Percentiles rank a stretch among this genome's conserved stretches.
Conservation (phyloP, 1,284 basidiomycete genomes). For the Tetrapyrgos nigripes region DNA sequence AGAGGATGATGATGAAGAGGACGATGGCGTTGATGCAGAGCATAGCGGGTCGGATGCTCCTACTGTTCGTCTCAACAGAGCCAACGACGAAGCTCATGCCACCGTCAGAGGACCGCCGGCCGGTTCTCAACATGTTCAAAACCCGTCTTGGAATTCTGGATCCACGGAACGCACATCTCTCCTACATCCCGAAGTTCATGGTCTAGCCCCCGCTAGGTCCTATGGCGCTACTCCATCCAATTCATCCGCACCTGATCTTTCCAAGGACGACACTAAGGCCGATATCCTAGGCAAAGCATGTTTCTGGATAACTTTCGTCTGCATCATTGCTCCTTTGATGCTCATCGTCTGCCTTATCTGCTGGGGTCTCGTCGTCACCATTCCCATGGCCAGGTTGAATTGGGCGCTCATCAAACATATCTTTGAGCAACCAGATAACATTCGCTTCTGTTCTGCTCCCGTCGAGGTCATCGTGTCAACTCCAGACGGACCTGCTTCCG, state of each 20-base stretch:
- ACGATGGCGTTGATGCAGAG: conserved; percentile 19
- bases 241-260: conserved; percentile 36
- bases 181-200: conserved; percentile 29
- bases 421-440: conserved; percentile 80
- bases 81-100: conserved; percentile 16
- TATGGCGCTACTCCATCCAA: conserved; percentile 64
- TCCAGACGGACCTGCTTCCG: conserved; percentile 27
- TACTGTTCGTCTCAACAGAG: conserved; percentile 34
- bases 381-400: conserved; percentile 97
- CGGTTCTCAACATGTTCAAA: conserved; percentile 34
- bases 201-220: conserved; percentile 57
- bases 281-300: conserved; percentile 70
- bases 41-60: conserved; percentile 31
- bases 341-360: conserved; percentile 87
- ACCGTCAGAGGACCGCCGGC: conserved; percentile 34
- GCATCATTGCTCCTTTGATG: conserved; percentile 90
- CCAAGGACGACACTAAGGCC: conserved; percentile 41
- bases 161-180: conserved; percentile 48
- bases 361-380: conserved; percentile 93
- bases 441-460: conserved; percentile 92
- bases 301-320: conserved; percentile 82
- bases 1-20: conserved; percentile 42
- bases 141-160: conserved; percentile 37
- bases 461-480: conserved; percentile 57
- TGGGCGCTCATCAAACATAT: conserved; percentile 93